Base-by-base conservation (phyloP, 2,329 filamentous ascomycete genomes). In the Fusarium sp. region DNA sequence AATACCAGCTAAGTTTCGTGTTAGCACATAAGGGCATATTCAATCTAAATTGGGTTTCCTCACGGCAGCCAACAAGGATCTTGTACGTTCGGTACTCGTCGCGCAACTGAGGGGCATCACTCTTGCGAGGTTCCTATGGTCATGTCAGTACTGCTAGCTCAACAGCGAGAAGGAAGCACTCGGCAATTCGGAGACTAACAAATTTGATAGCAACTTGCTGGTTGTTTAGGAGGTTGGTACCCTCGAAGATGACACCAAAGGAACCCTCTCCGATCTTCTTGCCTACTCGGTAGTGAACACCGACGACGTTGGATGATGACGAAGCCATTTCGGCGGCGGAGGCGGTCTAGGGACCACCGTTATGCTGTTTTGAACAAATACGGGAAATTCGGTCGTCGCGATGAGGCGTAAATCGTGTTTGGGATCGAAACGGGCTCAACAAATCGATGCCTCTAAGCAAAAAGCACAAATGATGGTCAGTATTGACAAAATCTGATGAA, bases 191-290 rank as follows among this genome's bases (percentile, higher is more conserved):
- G 41, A 54, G 55, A 68, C 93, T 79, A 84, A 97, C 94, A 84
- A 99, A 99, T 87, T 99, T 99, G 87, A 99, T 99, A 78, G 96
- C 96, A 70, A 99, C 95, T 84, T 98, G 94, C 82, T 98, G 96
- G 83, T 97, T 98, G 87, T 99, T 99, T 82, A 99, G 87, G 76
- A 99, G 88, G 82, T 99, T 99, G 78, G 94, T 98, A 75, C 96
- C 96, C 83, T 98, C 96, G 79, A 98, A 98, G 80, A 98, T 98
- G 76, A 98, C 96, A 86, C 95, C 95, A 79, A 98, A 98, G 41
- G 94, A 97, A 72, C 95, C 95, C 88, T 98, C 96, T 81, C 96
- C 96, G 76, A 99, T 98, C 86, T 99, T 99, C 89, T 98, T 98
- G 77, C 96, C 96, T 74, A 99, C 96, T 74, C 96, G 90, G 83